Evolutionary conservation across 495 filamentous ascomycete genomes (phyloP).

Genomic region (Bombardia bombarda): DNA sequence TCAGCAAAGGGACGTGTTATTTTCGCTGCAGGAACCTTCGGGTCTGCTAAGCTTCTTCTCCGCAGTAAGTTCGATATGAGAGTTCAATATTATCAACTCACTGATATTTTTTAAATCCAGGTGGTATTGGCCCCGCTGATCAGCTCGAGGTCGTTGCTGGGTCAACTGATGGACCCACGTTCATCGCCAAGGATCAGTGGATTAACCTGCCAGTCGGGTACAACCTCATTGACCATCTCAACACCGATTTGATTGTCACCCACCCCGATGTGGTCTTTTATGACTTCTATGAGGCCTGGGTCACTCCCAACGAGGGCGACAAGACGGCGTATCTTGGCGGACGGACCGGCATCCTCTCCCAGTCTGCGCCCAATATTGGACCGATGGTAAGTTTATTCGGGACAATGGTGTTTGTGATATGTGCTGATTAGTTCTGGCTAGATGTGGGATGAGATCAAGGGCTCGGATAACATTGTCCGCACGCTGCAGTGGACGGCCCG

Average conservation of each 20-base stretch:
- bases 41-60: constrained; percentile 61
- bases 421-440: constrained; percentile 11
- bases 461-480: constrained; percentile 54
- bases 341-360: constrained; percentile 55
- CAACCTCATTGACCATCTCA: constrained; percentile 66
- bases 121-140: constrained; percentile 55
- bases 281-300: constrained; percentile 57
- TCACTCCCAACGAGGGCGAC: constrained; percentile 29
- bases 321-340: constrained; percentile 30
- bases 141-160: constrained; percentile 50
- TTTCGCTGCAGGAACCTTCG: constrained; percentile 61
- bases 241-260: constrained; percentile 56
- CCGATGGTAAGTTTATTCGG: constrained; percentile 37
- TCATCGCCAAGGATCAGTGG: constrained; percentile 47
- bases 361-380: constrained; percentile 61
- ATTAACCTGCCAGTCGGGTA: constrained; percentile 68
- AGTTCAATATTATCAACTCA: no score
- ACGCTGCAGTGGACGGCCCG: constrained; percentile 59
- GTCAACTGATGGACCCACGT: constrained; percentile 41
- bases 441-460: constrained; percentile 50
- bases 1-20: constrained; percentile 56
- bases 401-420: not conserved
- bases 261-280: constrained; percentile 55
- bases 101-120: constrained; percentile 9
- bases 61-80: constrained; percentile 36